A percentile compares a stretch with the other conserved stretches of the same genome.
phyloP scores from a whole-genome alignment of 805 yeast genomes.

The Cyberlindnera mississippiensis region DNA sequence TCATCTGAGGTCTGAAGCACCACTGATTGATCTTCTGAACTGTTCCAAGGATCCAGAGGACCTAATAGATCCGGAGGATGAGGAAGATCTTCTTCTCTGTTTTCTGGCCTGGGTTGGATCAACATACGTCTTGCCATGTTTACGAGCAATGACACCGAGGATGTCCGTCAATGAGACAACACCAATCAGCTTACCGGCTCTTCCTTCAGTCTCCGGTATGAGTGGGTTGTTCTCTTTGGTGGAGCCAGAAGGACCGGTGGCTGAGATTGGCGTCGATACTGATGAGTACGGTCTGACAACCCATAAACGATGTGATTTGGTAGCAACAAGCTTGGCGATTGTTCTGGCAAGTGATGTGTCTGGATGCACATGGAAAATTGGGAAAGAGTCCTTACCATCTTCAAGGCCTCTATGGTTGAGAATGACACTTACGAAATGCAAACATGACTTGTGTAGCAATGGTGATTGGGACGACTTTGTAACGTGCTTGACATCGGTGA shows the following conservation, averaged over 20 bases:
- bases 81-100: conserved; percentile 64
- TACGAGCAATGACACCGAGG: conserved; percentile 72
- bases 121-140: conserved; percentile 56
- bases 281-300: conserved; percentile 56
- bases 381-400: conserved; percentile 94
- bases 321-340: conserved; percentile 92
- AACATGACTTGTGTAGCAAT: conserved; percentile 73
- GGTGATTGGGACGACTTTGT: conserved; percentile 85
- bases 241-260: conserved; percentile 14
- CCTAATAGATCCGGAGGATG: conserved; percentile 28
- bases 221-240: conserved; percentile 21
- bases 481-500: conserved; percentile 88
- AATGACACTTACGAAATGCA: conserved; percentile 83
- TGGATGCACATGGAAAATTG: conserved; percentile 88
- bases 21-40: conserved; percentile 40
- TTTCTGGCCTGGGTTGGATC: conserved; percentile 89
- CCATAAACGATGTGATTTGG: conserved; percentile 89
- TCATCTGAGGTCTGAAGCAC: conserved; percentile 31
- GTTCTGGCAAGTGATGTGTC: conserved; percentile 80
- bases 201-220: conserved; percentile 40
- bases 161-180: conserved; percentile 92
- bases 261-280: conserved; percentile 22
- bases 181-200: conserved; percentile 82
- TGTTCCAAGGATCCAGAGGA: conserved; percentile 33
- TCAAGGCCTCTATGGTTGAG: conserved; percentile 85